Conservation (phyloP, 768 basidiomycete species). For the Lentinula detonsa region DNA sequence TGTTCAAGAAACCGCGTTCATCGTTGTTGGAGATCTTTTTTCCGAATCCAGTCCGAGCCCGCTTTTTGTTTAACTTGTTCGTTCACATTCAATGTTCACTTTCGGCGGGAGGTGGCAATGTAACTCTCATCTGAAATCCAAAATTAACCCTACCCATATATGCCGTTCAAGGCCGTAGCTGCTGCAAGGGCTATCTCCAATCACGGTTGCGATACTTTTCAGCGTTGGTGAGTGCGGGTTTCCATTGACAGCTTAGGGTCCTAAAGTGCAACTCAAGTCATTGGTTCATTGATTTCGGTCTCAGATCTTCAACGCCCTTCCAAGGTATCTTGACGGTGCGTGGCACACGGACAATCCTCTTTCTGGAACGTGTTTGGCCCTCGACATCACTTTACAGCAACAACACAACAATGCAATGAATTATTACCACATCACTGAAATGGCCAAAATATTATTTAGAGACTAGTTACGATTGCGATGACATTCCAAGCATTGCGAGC, state of each 20-base stretch:
- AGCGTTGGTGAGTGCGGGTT: not conserved
- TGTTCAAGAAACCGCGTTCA: not conserved
- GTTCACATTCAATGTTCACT: not conserved
- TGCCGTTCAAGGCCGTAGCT: not conserved
- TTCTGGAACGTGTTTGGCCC: not conserved
- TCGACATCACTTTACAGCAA: not conserved
- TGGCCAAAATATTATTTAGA: no score
- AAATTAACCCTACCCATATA: not conserved
- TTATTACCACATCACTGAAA: no score
- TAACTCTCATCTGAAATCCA: not conserved
- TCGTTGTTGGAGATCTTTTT: not conserved
- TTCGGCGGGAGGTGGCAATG: not conserved
- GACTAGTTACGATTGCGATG: no score
- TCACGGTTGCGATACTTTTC: not conserved
- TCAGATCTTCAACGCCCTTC: not conserved
- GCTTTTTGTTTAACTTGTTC: not conserved
- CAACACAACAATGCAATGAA: not conserved
- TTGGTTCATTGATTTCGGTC: not conserved
- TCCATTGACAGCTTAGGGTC: no score
- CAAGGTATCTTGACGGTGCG: not conserved
- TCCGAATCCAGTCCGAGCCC: not conserved
- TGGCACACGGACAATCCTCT: not conserved
- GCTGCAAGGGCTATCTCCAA: not conserved
- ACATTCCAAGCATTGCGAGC: no score
- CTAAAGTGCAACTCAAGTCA: no score